Evolutionary conservation across 2,329 filamentous ascomycete species (phyloP).

Genomic region (Aspergillus ibericus): DNA sequence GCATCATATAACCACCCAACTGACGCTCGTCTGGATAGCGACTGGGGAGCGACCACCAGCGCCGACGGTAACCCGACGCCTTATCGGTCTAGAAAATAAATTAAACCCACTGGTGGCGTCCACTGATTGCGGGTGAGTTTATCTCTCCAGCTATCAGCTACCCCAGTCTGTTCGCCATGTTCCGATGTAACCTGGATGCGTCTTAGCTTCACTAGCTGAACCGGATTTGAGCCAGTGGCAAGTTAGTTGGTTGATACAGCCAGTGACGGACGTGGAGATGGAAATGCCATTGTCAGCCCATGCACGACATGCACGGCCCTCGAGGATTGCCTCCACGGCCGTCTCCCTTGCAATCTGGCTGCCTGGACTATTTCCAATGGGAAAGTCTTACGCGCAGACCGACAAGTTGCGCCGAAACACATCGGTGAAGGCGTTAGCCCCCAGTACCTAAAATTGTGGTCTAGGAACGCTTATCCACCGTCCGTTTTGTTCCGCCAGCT

Average conservation of each 20-base stretch:
- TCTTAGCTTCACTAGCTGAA: background rate
- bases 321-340: background rate
- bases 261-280: background rate
- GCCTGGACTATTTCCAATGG: background rate
- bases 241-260: background rate
- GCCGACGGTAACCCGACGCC: constrained; percentile 11
- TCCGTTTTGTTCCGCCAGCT: background rate
- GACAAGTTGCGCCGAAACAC: background rate
- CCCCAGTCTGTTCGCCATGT: constrained; percentile 7
- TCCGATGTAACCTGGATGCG: background rate
- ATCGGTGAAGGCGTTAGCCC: background rate
- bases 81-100: constrained; percentile 6
- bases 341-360: background rate
- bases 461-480: background rate
- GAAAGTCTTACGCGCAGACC: background rate
- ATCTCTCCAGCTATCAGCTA: constrained; percentile 7
- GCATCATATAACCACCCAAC: background rate
- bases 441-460: background rate
- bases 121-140: constrained; percentile 4
- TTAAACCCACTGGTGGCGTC: constrained; percentile 1
- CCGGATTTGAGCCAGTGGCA: background rate
- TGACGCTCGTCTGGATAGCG: background rate
- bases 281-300: background rate
- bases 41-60: background rate
- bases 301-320: constrained; percentile 1